A percentile compares a stretch with the other conserved stretches of the same genome.
These are phyloP conservation scores for Tolypocladium cylindrosporum DNA, from an alignment of 2,329 filamentous ascomycete genomes.

Conservation along the genomic window DNA sequence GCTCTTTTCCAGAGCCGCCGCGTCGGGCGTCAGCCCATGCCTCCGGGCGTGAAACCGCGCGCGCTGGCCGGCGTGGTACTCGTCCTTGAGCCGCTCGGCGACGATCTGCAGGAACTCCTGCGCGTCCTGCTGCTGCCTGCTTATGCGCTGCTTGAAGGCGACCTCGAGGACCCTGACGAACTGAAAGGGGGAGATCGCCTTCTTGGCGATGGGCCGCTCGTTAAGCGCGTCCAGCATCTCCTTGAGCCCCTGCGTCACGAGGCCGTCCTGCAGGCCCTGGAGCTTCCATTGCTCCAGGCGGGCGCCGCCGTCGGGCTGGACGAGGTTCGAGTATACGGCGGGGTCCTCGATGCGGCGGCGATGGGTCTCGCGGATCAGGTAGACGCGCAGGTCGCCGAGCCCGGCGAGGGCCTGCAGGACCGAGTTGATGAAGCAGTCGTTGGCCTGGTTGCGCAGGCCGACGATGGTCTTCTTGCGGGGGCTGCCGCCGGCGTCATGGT, in stretches of 20 bases:
- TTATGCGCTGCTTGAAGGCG: slow-evolving; percentile 85
- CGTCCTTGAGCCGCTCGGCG: slow-evolving; percentile 82
- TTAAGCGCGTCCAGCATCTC: slow-evolving; percentile 88
- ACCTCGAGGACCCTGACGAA: slow-evolving; percentile 78
- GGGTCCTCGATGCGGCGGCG: slow-evolving; percentile 70
- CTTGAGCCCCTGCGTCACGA: slow-evolving; percentile 81
- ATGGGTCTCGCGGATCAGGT: slow-evolving; percentile 86
- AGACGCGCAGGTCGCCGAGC: slow-evolving; percentile 77
- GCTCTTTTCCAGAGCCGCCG: background rate
- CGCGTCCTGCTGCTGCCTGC: slow-evolving; percentile 90
- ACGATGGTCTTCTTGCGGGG: slow-evolving; percentile 77
- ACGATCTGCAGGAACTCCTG: slow-evolving; percentile 96
- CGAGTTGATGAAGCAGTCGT: slow-evolving; percentile 96
- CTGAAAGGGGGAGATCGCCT: slow-evolving; percentile 78
- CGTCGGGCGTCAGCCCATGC: slow-evolving; percentile 12
- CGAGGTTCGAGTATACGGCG: slow-evolving; percentile 61
- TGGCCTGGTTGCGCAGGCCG: slow-evolving; percentile 80
- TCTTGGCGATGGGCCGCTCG: slow-evolving; percentile 85
- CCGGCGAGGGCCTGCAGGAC: slow-evolving; percentile 89
- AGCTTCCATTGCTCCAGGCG: slow-evolving; percentile 49
- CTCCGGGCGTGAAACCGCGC: slow-evolving; percentile 51
- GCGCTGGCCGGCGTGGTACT: slow-evolving; percentile 77
- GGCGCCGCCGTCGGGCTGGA: slow-evolving; percentile 31
- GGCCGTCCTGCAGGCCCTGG: slow-evolving; percentile 63
- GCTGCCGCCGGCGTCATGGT: slow-evolving; percentile 58